Evolutionary conservation across 192 early-diverging fungal species (phyloP).

Genomic region (Pilaira anomala): DNA sequence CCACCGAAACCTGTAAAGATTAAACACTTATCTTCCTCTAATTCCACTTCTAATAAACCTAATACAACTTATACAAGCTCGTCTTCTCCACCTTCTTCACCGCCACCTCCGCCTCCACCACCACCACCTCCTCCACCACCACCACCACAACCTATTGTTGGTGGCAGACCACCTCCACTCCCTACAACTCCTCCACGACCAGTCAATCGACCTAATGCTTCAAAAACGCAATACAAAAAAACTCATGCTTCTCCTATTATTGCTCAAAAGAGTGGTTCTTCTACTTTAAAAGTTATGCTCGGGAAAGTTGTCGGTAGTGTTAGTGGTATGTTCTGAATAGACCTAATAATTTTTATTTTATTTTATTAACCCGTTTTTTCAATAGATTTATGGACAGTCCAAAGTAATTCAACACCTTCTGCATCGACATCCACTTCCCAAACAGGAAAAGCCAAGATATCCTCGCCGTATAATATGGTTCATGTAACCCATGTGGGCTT

Average conservation of each 20-base stretch:
- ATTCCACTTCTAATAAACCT: background rate
- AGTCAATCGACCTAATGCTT: background rate
- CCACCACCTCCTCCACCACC: background rate
- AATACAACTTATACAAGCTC: background rate
- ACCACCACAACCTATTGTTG: background rate
- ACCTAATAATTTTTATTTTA: background rate
- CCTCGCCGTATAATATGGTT: slow-evolving; percentile 92
- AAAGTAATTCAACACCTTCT: too few relatives aligned
- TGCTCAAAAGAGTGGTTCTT: slow-evolving; percentile 17
- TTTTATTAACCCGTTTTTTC: background rate
- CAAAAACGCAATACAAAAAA: background rate
- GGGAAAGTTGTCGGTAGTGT: slow-evolving; percentile 49
- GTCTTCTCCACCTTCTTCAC: background rate
- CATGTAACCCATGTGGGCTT: slow-evolving; percentile 98
- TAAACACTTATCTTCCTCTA: background rate
- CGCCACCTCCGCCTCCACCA: background rate
- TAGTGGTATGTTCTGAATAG: slow-evolving; percentile 34
- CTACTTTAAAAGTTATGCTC: slow-evolving; percentile 48
- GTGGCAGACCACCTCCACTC: background rate
- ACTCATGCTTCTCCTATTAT: background rate
- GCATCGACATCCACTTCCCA: background rate
- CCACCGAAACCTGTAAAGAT: slow-evolving; percentile 23
- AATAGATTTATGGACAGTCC: slow-evolving; percentile 26
- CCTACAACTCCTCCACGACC: slow-evolving; percentile 6
- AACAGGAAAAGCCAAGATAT: slow-evolving; percentile 80